Base-by-base conservation (phyloP, 1,284 basidiomycete species). In the Cryptococcus deneoformans region DNA sequence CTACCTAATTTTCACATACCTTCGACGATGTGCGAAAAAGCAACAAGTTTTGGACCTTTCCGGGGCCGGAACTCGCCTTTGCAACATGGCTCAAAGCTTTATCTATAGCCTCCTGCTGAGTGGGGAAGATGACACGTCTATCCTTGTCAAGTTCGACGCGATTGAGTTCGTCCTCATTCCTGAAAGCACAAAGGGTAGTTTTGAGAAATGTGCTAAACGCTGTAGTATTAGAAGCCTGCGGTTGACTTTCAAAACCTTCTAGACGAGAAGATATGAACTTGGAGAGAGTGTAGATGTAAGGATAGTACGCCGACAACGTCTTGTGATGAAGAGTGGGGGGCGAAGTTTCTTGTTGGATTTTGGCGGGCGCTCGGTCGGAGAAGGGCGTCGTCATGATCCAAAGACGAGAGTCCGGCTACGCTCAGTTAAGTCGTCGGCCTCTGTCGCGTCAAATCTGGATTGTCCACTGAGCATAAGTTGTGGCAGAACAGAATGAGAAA, bases 241-340 rank as follows among this genome's bases (percentile, higher is more conserved):
- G 29, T 29, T 29, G 29, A 4, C 29, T 29, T 29, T 29, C 29
- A 29, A 29, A 29, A 14, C 42, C 60, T 44, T 56, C 24, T 45
- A 59, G 61, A 8, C 51, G 36, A 2, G 65, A 40, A n/a, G 38
- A 16, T 34, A 47, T 62, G 58, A 11, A 46, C 46, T 12, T 52
- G 50, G 8, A 75, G 65, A 0, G 62, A 65, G 40, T 58, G 45
- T 8, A 75, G 50, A 1, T 42, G 52, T 29, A 29, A 14, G 67
- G 53, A 57, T 70, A 75, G 56, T 70, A 77, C 1, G 68, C 68
- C 9, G 71, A 73, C 5, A 74, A 65, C 3, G 70, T 76, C 56
- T 75, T 75, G 64, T 77, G 75, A 24, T 59, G 35, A 37, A 29
- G 29, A 4, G 35, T 39, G 20, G 37, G 39, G 37, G 36, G 50